Percentiles rank a stretch among this genome's conserved stretches.
Evolutionary conservation across 805 yeast genomes (phyloP).

Genomic region (Zygoascus ofunaensis): DNA sequence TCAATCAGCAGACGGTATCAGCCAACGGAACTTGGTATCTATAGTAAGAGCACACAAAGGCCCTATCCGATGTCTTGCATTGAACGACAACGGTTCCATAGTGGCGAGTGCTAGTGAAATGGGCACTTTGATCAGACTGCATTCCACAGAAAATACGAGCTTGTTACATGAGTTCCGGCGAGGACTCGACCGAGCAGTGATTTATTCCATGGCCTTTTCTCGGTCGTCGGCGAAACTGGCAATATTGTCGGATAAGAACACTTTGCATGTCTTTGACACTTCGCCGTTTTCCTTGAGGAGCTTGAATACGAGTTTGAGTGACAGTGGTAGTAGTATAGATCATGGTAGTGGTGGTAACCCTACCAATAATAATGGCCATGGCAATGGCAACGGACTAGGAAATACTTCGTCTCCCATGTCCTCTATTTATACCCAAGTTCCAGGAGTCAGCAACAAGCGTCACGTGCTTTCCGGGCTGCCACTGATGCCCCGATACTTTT

Average conservation of each 20-base stretch:
- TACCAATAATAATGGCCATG: neutral
- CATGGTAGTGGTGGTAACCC: neutral
- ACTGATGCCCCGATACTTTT: slow-evolving; percentile 63
- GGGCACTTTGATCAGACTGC: slow-evolving; percentile 73
- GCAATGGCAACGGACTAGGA: slow-evolving; percentile 1
- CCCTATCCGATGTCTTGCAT: slow-evolving; percentile 49
- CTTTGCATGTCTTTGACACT: slow-evolving; percentile 78
- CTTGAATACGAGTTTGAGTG: neutral
- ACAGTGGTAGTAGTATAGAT: neutral
- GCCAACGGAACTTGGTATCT: slow-evolving; percentile 52
- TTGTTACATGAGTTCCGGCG: slow-evolving; percentile 78
- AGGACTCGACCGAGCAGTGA: slow-evolving; percentile 76
- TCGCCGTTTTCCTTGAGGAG: slow-evolving; percentile 7
- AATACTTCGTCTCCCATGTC: slow-evolving; percentile 4
- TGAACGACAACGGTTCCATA: slow-evolving; percentile 55
- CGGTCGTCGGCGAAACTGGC: slow-evolving; percentile 71
- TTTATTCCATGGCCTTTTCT: slow-evolving; percentile 77
- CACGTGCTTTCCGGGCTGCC: slow-evolving; percentile 61
- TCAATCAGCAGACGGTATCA: slow-evolving; percentile 39
- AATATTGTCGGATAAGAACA: slow-evolving; percentile 78
- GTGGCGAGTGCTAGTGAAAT: slow-evolving; percentile 75
- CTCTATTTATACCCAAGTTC: slow-evolving; percentile 14
- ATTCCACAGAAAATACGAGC: slow-evolving; percentile 58
- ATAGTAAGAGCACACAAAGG: slow-evolving; percentile 73
- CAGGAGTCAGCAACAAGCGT: slow-evolving; percentile 33